These are phyloP conservation scores for Pyrenochaeta sp. DNA, from an alignment of 2,329 filamentous ascomycete species.

Conservation along the genomic window DNA sequence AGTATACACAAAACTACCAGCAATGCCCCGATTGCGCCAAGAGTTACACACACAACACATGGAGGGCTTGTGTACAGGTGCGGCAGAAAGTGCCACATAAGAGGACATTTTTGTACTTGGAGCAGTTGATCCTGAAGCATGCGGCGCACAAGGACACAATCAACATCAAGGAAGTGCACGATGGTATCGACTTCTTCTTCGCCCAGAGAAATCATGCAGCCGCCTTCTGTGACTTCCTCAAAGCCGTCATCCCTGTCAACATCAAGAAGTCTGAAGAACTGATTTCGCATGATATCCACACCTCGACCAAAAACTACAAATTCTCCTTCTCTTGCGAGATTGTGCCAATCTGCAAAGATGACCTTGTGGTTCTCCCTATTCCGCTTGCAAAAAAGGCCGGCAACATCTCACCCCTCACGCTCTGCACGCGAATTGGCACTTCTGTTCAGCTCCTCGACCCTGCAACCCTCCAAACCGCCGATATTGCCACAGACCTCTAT, in stretches of 20 bases:
- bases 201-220: slow-evolving; percentile 88
- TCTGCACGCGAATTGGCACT: slow-evolving; percentile 90
- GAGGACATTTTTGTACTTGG: slow-evolving; percentile 82
- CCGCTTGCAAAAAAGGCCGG: slow-evolving; percentile 86
- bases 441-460: slow-evolving; percentile 90
- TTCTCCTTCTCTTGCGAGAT: slow-evolving; percentile 90
- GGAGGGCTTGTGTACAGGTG: slow-evolving; percentile 92
- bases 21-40: slow-evolving; percentile 91
- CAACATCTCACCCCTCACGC: slow-evolving; percentile 84
- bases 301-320: slow-evolving; percentile 90
- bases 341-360: slow-evolving; percentile 96
- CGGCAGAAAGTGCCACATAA: slow-evolving; percentile 98
- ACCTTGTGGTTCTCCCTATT: slow-evolving; percentile 91
- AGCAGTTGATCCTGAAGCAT: slow-evolving; percentile 96
- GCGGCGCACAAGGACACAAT: slow-evolving; percentile 82
- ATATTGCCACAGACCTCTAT: slow-evolving; percentile 82
- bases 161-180: slow-evolving; percentile 97
- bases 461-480: slow-evolving; percentile 87
- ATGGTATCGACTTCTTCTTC: slow-evolving; percentile 97
- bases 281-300: slow-evolving; percentile 93
- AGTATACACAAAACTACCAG: slow-evolving; percentile 89
- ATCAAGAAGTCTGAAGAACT: slow-evolving; percentile 89
- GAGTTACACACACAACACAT: slow-evolving; percentile 95
- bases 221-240: slow-evolving; percentile 89
- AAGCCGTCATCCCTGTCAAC: slow-evolving; percentile 79